phyloP scores from a whole-genome alignment of 2,329 filamentous ascomycete genomes.

The Aspergillus awamori region DNA sequence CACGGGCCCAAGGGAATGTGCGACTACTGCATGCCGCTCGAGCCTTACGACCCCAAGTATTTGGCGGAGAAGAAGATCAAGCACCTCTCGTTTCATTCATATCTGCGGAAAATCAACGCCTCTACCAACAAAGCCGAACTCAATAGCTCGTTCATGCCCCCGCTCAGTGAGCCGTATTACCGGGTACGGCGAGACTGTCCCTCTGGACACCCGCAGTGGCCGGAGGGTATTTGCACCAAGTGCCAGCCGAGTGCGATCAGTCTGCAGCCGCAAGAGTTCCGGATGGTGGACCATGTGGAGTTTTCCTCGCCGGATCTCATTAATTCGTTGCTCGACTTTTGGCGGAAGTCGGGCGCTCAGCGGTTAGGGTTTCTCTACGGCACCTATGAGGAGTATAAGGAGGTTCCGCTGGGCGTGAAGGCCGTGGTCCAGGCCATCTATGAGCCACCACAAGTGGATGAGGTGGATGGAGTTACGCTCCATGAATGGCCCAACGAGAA shows the following conservation, averaged over 20 bases:
- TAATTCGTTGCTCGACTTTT: conserved; percentile 87
- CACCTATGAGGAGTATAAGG: conserved; percentile 83
- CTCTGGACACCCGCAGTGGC: conserved; percentile 89
- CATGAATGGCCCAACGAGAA: conserved; percentile 83
- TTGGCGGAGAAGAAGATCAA: conserved; percentile 97
- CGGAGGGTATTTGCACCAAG: conserved; percentile 95
- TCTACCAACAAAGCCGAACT: conserved; percentile 95
- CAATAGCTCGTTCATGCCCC: conserved; percentile 93
- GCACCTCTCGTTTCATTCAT: conserved; percentile 92
- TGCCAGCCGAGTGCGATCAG: conserved; percentile 98
- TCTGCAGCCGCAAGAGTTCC: conserved; percentile 87
- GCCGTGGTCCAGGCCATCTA: conserved; percentile 97
- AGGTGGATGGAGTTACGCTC: conserved; percentile 83
- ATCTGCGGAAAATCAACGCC: conserved; percentile 92
- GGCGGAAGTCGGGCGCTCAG: conserved; percentile 82
- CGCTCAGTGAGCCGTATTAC: conserved; percentile 89
- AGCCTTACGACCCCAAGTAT: conserved; percentile 89
- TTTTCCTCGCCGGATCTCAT: conserved; percentile 84
- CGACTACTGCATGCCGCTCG: conserved; percentile 96
- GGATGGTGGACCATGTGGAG: conserved; percentile 98
- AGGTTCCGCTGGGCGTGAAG: conserved; percentile 92
- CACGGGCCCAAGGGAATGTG: conserved; percentile 98
- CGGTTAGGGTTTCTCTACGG: conserved; percentile 90
- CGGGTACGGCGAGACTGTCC: conserved; percentile 87
- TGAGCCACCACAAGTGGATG: conserved; percentile 87